phyloP scores from a whole-genome alignment of 257 asterid genomes.

The Vinca minor region DNA sequence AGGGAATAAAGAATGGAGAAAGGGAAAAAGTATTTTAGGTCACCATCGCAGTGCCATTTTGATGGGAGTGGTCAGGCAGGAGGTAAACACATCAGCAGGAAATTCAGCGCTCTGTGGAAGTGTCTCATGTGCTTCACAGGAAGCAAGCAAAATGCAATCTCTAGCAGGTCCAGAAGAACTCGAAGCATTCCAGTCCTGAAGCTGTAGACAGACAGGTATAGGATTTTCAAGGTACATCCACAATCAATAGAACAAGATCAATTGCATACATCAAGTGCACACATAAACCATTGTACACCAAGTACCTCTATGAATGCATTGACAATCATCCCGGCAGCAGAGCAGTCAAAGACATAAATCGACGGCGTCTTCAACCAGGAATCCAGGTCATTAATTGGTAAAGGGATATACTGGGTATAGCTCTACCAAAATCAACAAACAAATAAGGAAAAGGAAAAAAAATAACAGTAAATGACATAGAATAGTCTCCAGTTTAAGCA shows the following conservation, averaged over 20 bases:
- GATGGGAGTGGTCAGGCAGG: conserved; percentile 94
- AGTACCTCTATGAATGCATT: conserved; percentile 77
- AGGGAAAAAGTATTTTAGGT: conserved; percentile 16
- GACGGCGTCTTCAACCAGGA: conserved; percentile 99
- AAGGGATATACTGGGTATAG: conserved; percentile 92
- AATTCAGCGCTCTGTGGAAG: conserved; percentile 96
- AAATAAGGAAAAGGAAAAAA: conserved; percentile 25
- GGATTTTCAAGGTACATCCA: not conserved
- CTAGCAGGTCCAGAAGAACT: conserved; percentile 40
- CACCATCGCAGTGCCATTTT: conserved; percentile 99
- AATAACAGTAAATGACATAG: conserved; percentile 8
- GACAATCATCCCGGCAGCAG: conserved; percentile 95
- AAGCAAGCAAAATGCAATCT: conserved; percentile 87
- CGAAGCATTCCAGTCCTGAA: conserved; percentile 63
- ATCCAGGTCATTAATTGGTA: conserved; percentile 82
- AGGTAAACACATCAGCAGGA: conserved; percentile 96
- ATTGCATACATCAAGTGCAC: not conserved
- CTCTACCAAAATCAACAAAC: conserved; percentile 44
- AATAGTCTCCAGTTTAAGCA: conserved; percentile 7
- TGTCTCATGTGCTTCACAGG: conserved; percentile 75
- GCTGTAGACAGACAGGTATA: conserved; percentile 41
- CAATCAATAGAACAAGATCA: not conserved
- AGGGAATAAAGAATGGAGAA: conserved; percentile 6
- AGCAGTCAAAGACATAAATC: conserved; percentile 95
- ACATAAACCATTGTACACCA: conserved; percentile 1